Evolutionary conservation across 768 basidiomycete species (phyloP).

Genomic region (Lentinus tigrinus): DNA sequence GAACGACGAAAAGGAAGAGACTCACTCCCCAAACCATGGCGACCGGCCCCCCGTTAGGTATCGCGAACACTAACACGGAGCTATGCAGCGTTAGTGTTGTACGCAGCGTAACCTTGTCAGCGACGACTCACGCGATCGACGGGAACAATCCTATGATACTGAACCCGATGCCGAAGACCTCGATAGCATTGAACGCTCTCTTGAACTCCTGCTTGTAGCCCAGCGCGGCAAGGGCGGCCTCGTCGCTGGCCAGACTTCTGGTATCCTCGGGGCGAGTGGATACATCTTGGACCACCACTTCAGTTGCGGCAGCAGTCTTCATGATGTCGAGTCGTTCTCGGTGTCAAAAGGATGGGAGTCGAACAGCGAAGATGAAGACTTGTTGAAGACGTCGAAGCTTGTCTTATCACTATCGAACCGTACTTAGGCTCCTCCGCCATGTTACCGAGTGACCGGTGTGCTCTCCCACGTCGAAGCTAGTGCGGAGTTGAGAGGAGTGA

Average conservation of each 20-base stretch:
- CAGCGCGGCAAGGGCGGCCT: slow-evolving; percentile 36
- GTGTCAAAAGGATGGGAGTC: too few relatives aligned
- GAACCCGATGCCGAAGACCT: slow-evolving; percentile 36
- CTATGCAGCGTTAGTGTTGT: slow-evolving; percentile 19
- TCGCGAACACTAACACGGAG: slow-evolving; percentile 47
- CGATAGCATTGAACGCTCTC: slow-evolving; percentile 49
- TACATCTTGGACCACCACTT: too few relatives aligned
- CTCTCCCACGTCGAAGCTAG: too few relatives aligned
- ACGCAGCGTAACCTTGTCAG: background rate
- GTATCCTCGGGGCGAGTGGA: background rate
- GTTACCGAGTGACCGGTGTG: too few relatives aligned
- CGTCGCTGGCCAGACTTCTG: slow-evolving; percentile 26
- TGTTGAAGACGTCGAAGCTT: too few relatives aligned
- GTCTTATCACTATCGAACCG: too few relatives aligned
- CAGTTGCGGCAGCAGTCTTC: too few relatives aligned
- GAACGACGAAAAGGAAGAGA: background rate
- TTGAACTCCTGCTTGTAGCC: slow-evolving; percentile 57
- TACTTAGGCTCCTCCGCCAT: too few relatives aligned
- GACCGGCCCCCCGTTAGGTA: slow-evolving; percentile 66
- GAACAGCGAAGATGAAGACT: too few relatives aligned
- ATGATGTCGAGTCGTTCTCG: too few relatives aligned
- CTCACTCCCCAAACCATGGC: slow-evolving; percentile 72
- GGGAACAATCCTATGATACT: slow-evolving; percentile 32
- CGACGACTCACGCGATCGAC: slow-evolving; percentile 15
- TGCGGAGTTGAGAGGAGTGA: too few relatives aligned